Percentiles rank a stretch among this genome's conserved stretches.
These are phyloP conservation scores for Apiospora kogelbergensis DNA, from an alignment of 2,329 filamentous ascomycete species.

Conservation along the genomic window DNA sequence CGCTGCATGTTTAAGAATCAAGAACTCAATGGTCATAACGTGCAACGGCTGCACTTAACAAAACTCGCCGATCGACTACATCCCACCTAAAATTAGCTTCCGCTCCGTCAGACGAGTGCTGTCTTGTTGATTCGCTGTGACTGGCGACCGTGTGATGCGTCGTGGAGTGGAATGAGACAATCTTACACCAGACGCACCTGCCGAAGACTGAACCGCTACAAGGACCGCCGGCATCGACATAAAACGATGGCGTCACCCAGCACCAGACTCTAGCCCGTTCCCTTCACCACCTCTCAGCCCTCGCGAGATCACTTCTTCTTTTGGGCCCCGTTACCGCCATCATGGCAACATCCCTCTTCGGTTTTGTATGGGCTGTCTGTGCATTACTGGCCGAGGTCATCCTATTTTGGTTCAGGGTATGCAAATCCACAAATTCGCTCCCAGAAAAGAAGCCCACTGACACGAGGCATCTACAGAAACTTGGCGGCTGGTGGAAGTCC, in stretches of 20 bases:
- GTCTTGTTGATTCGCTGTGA: background rate
- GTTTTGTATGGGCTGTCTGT: conserved; percentile 48
- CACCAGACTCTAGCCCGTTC: background rate
- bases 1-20: background rate
- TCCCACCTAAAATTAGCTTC: background rate
- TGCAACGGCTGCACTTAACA: background rate
- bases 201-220: background rate
- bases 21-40: background rate
- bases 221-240: background rate
- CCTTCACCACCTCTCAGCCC: background rate
- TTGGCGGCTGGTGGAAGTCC: conserved; percentile 65
- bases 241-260: background rate
- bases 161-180: conserved; percentile 1
- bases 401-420: conserved; percentile 62
- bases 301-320: background rate
- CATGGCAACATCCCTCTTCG: conserved; percentile 18
- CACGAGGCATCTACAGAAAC: conserved; percentile 50
- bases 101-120: background rate
- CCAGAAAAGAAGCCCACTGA: background rate
- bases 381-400: conserved; percentile 61
- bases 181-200: background rate
- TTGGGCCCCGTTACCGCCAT: background rate
- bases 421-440: background rate
- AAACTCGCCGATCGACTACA: background rate
- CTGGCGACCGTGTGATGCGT: background rate